phyloP scores from a whole-genome alignment of 2,329 filamentous ascomycete genomes.

The Elsinoe arachidis region DNA sequence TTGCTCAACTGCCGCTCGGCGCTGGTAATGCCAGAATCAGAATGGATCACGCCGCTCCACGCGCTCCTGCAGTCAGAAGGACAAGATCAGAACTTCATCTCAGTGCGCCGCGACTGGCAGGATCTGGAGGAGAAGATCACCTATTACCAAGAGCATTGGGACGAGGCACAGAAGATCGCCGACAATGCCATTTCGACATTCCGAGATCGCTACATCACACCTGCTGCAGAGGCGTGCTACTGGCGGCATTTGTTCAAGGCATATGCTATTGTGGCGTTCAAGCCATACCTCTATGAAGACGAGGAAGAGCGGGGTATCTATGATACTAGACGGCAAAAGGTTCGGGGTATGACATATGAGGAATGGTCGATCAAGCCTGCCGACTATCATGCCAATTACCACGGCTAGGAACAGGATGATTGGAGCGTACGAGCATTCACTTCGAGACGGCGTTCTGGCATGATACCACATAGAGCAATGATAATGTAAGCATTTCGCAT shows the following conservation, averaged over 20 bases:
- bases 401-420: neutral
- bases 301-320: neutral
- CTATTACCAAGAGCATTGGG: slow-evolving; percentile 19
- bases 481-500: neutral
- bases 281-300: slow-evolving; percentile 18
- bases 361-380: slow-evolving; percentile 11
- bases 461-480: neutral
- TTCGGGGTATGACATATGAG: slow-evolving; percentile 20
- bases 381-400: neutral
- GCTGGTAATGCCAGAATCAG: slow-evolving; percentile 21
- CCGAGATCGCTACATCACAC: slow-evolving; percentile 21
- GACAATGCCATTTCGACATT: slow-evolving; percentile 21
- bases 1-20: slow-evolving; percentile 25
- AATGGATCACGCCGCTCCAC: slow-evolving; percentile 22
- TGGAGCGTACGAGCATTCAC: neutral
- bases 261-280: slow-evolving; percentile 24
- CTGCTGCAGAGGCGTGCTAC: slow-evolving; percentile 26
- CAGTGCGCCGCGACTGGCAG: slow-evolving; percentile 20
- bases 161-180: slow-evolving; percentile 21
- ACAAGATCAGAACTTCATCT: slow-evolving; percentile 23
- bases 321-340: neutral
- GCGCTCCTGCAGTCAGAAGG: slow-evolving; percentile 22
- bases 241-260: slow-evolving; percentile 23
- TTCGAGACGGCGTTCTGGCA: too few species aligned
- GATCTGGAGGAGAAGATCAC: slow-evolving; percentile 23